A percentile compares a stretch with the other conserved stretches of the same genome.
Conservation (phyloP, 257 asterid genomes). For the Nicotiana sylvestris region DNA sequence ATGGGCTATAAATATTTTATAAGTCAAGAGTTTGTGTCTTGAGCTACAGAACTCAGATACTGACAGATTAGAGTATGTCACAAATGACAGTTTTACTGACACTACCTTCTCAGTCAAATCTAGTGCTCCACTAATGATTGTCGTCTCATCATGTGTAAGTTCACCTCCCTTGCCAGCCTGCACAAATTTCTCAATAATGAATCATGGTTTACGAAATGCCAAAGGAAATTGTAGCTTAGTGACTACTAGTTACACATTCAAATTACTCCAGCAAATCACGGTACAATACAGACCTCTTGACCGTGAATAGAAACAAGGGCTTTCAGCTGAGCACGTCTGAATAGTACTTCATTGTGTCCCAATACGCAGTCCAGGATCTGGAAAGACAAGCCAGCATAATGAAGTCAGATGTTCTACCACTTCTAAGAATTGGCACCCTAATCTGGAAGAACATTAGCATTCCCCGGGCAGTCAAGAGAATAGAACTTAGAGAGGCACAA, state of each 20-base stretch:
- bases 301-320: conserved; percentile 96
- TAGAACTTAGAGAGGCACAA: background rate
- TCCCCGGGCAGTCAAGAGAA: background rate
- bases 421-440: background rate
- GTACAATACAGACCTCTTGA: conserved; percentile 58
- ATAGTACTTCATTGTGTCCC: conserved; percentile 92
- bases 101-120: conserved; percentile 95
- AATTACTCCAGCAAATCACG: background rate
- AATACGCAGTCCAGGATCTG: conserved; percentile 84
- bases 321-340: conserved; percentile 96
- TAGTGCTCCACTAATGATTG: conserved; percentile 93
- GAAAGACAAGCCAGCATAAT: conserved; percentile 6
- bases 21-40: background rate
- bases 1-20: background rate
- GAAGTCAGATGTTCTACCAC: background rate
- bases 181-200: conserved; percentile 6
- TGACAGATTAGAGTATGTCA: background rate
- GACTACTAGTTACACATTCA: background rate
- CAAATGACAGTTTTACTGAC: background rate
- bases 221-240: background rate
- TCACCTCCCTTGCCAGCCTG: conserved; percentile 99
- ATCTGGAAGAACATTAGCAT: background rate
- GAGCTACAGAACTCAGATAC: background rate
- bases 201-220: background rate
- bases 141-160: conserved; percentile 96